Conservation (phyloP, 805 yeast genomes). For the Maudiozyma serrabonitensis region DNA sequence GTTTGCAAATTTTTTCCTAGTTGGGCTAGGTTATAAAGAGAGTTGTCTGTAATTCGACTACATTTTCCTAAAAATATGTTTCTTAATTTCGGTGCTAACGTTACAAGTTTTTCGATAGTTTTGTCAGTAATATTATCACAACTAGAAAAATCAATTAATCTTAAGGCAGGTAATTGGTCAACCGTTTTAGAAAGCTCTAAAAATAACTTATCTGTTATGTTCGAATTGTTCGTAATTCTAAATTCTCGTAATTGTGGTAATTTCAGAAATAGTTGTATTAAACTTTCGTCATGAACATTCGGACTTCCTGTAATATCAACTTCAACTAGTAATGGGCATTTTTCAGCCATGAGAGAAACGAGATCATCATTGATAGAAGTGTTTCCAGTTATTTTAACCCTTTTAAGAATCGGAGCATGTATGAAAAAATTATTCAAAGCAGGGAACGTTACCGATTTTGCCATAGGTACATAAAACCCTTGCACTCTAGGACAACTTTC, state of each 20-base stretch:
- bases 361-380: slow-evolving; percentile 54
- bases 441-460: slow-evolving; percentile 56
- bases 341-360: slow-evolving; percentile 48
- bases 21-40: slow-evolving; percentile 58
- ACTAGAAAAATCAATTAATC: slow-evolving; percentile 78
- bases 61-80: slow-evolving; percentile 88
- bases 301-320: slow-evolving; percentile 80
- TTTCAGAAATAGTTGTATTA: slow-evolving; percentile 46
- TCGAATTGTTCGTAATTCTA: slow-evolving; percentile 63
- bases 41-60: slow-evolving; percentile 71
- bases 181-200: slow-evolving; percentile 18
- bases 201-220: slow-evolving; percentile 61
- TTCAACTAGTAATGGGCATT: slow-evolving; percentile 76
- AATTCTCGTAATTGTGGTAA: slow-evolving; percentile 76
- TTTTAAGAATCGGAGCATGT: slow-evolving; percentile 64
- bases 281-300: slow-evolving; percentile 55
- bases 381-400: slow-evolving; percentile 75
- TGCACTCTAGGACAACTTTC: slow-evolving; percentile 65
- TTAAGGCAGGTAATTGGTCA: slow-evolving; percentile 46
- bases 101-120: slow-evolving; percentile 61
- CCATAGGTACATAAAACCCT: slow-evolving; percentile 83
- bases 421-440: slow-evolving; percentile 51
- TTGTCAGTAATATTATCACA: slow-evolving; percentile 75
- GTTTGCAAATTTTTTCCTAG: slow-evolving; percentile 78
- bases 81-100: slow-evolving; percentile 73